phyloP scores from a whole-genome alignment of 2,329 filamentous ascomycete species.

The Dryadomyces sulphureus region DNA sequence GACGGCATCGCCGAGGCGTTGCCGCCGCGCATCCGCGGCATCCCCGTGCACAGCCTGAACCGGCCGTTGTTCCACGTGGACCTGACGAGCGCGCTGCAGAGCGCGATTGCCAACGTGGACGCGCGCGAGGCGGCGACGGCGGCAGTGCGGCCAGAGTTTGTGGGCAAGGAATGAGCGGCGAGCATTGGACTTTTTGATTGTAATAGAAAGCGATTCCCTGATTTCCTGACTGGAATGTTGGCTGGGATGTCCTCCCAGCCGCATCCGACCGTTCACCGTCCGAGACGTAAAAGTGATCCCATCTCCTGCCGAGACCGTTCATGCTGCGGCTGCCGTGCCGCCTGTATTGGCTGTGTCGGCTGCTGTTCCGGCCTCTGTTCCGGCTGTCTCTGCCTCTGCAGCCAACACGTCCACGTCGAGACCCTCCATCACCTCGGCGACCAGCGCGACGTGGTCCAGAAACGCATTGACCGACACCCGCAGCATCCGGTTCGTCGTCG shows the following conservation, averaged over 20 bases:
- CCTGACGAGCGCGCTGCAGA: slow-evolving; percentile 75
- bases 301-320: no score
- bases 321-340: no score
- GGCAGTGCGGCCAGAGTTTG: slow-evolving; percentile 2
- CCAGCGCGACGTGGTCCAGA: slow-evolving; percentile 75
- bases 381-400: slow-evolving; percentile 1
- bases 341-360: no score
- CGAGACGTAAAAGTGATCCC: no score
- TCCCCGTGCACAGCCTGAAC: slow-evolving; percentile 73
- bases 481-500: slow-evolving; percentile 91
- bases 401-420: slow-evolving; percentile 70
- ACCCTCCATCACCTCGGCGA: slow-evolving; percentile 81
- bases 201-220: neutral
- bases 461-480: slow-evolving; percentile 93
- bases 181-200: neutral
- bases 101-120: slow-evolving; percentile 68
- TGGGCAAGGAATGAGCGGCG: slow-evolving; percentile 1
- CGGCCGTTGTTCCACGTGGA: slow-evolving; percentile 90
- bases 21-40: slow-evolving; percentile 18
- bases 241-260: no score
- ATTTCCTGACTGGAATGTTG: neutral
- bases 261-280: no score
- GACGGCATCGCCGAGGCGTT: slow-evolving; percentile 12
- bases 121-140: slow-evolving; percentile 23
- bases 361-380: no score